Conservation (phyloP, 2,329 filamentous ascomycete species). For the Fonsecaea erecta region DNA sequence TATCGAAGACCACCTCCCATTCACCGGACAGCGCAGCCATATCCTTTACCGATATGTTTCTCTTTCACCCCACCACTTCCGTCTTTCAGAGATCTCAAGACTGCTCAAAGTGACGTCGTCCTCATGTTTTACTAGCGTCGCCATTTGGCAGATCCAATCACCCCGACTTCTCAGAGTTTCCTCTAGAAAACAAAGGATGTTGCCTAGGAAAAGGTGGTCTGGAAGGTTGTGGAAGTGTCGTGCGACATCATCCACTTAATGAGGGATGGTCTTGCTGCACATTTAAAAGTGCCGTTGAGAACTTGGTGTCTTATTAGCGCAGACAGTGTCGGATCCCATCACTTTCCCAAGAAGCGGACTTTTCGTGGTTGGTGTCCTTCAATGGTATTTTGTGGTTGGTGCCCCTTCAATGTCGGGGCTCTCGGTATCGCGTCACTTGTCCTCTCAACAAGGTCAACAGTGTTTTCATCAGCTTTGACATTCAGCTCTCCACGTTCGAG, state of each 20-base stretch:
- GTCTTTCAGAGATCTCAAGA: not conserved
- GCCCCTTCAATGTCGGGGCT: constrained; percentile 21
- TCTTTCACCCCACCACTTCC: not conserved
- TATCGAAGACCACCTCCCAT: not conserved
- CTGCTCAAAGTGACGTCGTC: not conserved
- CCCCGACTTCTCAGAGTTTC: not conserved
- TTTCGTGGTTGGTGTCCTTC: constrained; percentile 33
- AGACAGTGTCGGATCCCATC: not conserved
- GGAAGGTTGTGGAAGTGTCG: not conserved
- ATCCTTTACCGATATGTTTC: not conserved
- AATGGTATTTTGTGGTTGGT: constrained; percentile 12
- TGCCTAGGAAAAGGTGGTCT: not conserved
- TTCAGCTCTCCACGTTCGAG: constrained; percentile 53
- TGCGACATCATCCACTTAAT: not conserved
- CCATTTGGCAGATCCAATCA: not conserved
- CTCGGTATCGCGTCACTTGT: constrained; percentile 18
- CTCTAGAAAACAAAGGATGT: not conserved
- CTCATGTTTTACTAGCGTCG: not conserved
- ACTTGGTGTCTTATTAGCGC: not conserved
- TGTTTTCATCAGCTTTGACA: constrained; percentile 4
- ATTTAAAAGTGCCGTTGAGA: not conserved
- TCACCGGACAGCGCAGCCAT: not conserved
- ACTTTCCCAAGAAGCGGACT: constrained; percentile 18
- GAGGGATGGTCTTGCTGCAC: not conserved
- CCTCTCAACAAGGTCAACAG: constrained; percentile 25